Conservation (phyloP, 2,329 filamentous ascomycete species). For the Trichophyton mentagrophytes region DNA sequence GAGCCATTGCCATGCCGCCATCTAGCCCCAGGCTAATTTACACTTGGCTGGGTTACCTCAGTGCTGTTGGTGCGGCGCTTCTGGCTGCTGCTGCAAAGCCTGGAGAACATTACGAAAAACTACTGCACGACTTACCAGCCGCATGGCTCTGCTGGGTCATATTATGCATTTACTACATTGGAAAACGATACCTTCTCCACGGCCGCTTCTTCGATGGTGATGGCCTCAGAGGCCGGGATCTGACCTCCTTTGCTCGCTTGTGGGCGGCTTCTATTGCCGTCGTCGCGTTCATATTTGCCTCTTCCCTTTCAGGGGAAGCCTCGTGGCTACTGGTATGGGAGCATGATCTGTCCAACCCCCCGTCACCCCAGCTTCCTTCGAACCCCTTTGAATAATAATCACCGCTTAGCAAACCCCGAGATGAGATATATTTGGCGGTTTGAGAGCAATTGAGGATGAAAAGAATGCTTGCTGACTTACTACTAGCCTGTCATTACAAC, state of each 20-base stretch:
- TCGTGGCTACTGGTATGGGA: constrained; percentile 2
- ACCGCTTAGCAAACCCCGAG: not conserved
- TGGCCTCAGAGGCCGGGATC: not conserved
- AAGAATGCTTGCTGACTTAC: not conserved
- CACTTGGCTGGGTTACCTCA: not conserved
- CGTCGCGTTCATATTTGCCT: not conserved
- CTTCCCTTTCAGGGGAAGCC: not conserved
- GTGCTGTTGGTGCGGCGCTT: not conserved
- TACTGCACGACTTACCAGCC: not conserved
- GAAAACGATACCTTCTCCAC: not conserved
- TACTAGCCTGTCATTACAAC: not conserved
- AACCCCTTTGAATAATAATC: not conserved
- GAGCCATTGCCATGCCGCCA: constrained; percentile 1
- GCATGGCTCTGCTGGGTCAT: constrained; percentile 1
- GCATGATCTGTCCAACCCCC: not conserved
- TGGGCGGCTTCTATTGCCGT: not conserved
- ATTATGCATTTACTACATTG: not conserved
- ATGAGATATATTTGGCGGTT: not conserved
- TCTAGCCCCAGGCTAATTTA: not conserved
- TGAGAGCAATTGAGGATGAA: not conserved
- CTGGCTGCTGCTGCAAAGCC: not conserved
- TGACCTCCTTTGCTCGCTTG: not conserved
- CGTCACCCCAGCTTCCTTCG: not conserved
- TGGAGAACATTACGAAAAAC: not conserved
- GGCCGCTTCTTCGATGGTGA: not conserved